Percentiles rank a stretch among this genome's conserved stretches.
Evolutionary conservation across 352 stramenopile species (phyloP).

Genomic region (Globisporangium mamillatum): DNA sequence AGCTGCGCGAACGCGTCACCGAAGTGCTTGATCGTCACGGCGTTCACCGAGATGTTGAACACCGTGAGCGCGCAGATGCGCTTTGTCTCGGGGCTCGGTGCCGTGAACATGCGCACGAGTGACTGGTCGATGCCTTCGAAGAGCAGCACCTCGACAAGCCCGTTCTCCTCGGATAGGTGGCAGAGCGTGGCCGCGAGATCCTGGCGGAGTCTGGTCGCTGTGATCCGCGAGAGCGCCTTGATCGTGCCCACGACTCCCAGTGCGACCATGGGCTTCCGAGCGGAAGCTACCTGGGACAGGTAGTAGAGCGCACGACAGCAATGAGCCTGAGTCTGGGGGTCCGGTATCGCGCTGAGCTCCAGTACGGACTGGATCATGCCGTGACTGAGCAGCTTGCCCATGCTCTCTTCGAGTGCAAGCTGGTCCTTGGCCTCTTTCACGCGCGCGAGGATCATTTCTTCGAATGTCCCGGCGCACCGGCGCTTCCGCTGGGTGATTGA

Average conservation of each 20-base stretch:
- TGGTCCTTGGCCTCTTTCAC: constrained; percentile 20
- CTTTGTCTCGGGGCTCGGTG: constrained; percentile 53
- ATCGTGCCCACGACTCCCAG: constrained; percentile 45
- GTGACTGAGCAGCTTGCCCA: constrained; percentile 50
- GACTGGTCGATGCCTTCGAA: constrained; percentile 71
- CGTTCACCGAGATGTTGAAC: constrained; percentile 69
- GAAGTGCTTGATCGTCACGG: constrained; percentile 57
- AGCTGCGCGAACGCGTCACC: constrained; percentile 62
- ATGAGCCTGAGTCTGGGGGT: constrained; percentile 50
- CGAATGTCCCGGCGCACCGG: constrained; percentile 71
- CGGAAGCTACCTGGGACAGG: constrained; percentile 35
- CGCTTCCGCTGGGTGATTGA: constrained; percentile 53
- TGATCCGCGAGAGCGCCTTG: constrained; percentile 43
- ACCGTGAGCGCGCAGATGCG: constrained; percentile 64
- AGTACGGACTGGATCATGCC: constrained; percentile 70
- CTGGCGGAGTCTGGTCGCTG: constrained; percentile 30
- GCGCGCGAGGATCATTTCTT: constrained; percentile 64
- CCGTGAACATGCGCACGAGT: constrained; percentile 43
- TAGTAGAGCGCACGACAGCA: constrained; percentile 74
- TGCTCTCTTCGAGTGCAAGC: constrained; percentile 9
- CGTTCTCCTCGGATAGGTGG: constrained; percentile 61
- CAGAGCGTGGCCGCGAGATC: constrained; percentile 67
- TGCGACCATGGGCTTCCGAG: constrained; percentile 55
- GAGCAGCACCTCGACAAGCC: constrained; percentile 52
- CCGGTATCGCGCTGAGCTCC: constrained; percentile 36